Evolutionary conservation across 2,329 filamentous ascomycete genomes (phyloP).

Genomic region (Penicillium brasilianum): DNA sequence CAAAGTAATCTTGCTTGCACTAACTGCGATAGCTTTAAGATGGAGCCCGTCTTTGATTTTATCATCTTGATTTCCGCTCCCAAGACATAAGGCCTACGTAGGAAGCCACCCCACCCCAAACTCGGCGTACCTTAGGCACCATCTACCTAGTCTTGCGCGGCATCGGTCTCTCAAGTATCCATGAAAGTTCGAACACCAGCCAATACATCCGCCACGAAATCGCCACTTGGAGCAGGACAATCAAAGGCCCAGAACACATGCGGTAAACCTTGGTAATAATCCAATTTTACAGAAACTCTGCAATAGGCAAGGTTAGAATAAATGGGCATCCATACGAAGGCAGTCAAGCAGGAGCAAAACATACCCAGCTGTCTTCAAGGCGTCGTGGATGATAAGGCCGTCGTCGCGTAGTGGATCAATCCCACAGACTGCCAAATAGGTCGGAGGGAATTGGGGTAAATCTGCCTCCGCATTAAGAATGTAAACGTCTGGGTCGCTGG

Average conservation of each 20-base stretch:
- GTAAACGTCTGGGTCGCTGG: slow-evolving; percentile 4
- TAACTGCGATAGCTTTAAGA: not conserved
- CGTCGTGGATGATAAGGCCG: slow-evolving; percentile 7
- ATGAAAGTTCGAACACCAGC: slow-evolving; percentile 4
- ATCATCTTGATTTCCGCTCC: not conserved
- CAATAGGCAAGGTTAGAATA: not conserved
- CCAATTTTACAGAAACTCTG: slow-evolving; percentile 7
- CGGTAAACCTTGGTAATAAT: slow-evolving; percentile 9
- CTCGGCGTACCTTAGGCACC: not conserved
- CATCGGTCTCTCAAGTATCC: not conserved
- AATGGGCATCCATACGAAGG: slow-evolving; percentile 1
- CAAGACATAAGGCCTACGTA: not conserved
- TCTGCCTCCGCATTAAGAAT: slow-evolving; percentile 8
- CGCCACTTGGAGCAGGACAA: slow-evolving; percentile 8
- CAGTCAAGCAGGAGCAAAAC: slow-evolving; percentile 4
- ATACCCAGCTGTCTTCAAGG: slow-evolving; percentile 9
- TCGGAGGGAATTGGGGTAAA: slow-evolving; percentile 5
- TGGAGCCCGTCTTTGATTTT: not conserved
- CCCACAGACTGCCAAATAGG: slow-evolving; percentile 6
- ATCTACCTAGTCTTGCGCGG: not conserved
- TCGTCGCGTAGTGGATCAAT: slow-evolving; percentile 11
- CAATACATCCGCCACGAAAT: slow-evolving; percentile 7
- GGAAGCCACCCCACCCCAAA: not conserved
- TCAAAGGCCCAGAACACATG: slow-evolving; percentile 11
- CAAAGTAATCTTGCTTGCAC: not conserved